phyloP scores from a whole-genome alignment of 2,329 filamentous ascomycete genomes.

The Aspergillus hiratsukae region DNA sequence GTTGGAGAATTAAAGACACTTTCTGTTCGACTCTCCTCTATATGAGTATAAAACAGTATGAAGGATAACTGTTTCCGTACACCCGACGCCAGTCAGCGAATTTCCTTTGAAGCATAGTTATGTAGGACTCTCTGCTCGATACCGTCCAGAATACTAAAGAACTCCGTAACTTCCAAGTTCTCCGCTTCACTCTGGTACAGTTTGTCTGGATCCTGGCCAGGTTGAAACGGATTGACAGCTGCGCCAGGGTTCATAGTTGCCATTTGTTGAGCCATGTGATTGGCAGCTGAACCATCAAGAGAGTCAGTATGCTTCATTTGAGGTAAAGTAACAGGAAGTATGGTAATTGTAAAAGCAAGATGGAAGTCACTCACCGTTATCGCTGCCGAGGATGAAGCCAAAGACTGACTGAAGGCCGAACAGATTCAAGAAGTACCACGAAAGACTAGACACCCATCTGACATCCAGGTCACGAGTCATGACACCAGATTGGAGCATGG shows the following conservation, averaged over 20 bases:
- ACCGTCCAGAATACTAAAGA: conserved; percentile 84
- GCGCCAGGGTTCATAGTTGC: conserved; percentile 67
- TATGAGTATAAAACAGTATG: conserved; percentile 9
- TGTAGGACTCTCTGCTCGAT: conserved; percentile 79
- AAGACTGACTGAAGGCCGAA: conserved; percentile 97
- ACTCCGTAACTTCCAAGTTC: conserved; percentile 91
- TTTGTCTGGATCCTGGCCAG: conserved; percentile 92
- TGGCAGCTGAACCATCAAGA: conserved; percentile 61
- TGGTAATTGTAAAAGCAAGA: background rate
- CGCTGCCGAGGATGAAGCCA: conserved; percentile 91
- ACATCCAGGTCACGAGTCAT: conserved; percentile 95
- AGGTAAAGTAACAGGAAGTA: background rate
- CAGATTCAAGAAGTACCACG: conserved; percentile 97
- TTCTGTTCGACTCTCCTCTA: background rate
- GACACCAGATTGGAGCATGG: conserved; percentile 96
- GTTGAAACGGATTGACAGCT: conserved; percentile 71
- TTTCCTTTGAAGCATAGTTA: conserved; percentile 29
- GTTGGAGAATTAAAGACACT: background rate
- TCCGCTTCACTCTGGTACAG: conserved; percentile 88
- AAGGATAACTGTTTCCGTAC: background rate
- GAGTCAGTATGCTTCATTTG: conserved; percentile 2
- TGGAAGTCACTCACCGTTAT: conserved; percentile 67
- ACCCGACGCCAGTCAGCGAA: conserved; percentile 3
- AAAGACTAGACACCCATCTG: conserved; percentile 96
- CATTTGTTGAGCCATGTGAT: conserved; percentile 84